Evolutionary conservation across 1,284 basidiomycete genomes (phyloP).

Genomic region (Phylloboletellus chloephorus): DNA sequence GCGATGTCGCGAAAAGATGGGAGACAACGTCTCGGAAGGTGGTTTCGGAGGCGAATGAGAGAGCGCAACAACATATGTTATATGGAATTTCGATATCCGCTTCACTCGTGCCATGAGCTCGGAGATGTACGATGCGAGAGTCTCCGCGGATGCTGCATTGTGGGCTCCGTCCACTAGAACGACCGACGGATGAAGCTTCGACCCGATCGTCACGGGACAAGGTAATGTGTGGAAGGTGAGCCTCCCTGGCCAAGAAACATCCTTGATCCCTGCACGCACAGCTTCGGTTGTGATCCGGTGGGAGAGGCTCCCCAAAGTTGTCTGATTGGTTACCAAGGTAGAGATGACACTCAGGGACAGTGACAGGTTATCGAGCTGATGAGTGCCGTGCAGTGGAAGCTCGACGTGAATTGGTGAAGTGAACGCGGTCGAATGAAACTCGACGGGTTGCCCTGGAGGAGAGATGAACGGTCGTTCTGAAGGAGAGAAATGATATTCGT

Average conservation of each 20-base stretch:
- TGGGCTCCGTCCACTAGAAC: constrained; percentile 93
- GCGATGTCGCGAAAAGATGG: constrained; percentile 44
- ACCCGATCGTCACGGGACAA: constrained; percentile 17
- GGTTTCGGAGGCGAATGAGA: constrained; percentile 81
- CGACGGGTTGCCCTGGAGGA: constrained; percentile 44
- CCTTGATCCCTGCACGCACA: constrained; percentile 48
- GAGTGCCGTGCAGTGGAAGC: constrained; percentile 69
- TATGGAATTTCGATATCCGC: constrained; percentile 27
- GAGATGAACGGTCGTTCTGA: constrained; percentile 31
- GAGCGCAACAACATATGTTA: constrained; percentile 72
- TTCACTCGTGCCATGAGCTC: constrained; percentile 26
- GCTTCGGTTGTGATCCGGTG: constrained; percentile 25
- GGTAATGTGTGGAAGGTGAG: constrained; percentile 64
- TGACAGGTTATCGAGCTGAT: constrained; percentile 80
- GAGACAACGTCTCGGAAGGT: constrained; percentile 61
- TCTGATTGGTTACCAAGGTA: constrained; percentile 43
- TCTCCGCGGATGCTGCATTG: constrained; percentile 77
- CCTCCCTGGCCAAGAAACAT: constrained; percentile 76
- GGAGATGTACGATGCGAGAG: constrained; percentile 69
- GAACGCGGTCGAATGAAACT: constrained; percentile 40
- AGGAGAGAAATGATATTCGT: constrained; percentile 34
- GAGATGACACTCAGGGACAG: constrained; percentile 65
- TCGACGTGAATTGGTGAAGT: constrained; percentile 34
- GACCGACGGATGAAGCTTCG: constrained; percentile 27
- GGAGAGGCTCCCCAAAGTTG: constrained; percentile 13